Conservation (phyloP, 495 filamentous ascomycete species). For the Cercophora newfieldiana region DNA sequence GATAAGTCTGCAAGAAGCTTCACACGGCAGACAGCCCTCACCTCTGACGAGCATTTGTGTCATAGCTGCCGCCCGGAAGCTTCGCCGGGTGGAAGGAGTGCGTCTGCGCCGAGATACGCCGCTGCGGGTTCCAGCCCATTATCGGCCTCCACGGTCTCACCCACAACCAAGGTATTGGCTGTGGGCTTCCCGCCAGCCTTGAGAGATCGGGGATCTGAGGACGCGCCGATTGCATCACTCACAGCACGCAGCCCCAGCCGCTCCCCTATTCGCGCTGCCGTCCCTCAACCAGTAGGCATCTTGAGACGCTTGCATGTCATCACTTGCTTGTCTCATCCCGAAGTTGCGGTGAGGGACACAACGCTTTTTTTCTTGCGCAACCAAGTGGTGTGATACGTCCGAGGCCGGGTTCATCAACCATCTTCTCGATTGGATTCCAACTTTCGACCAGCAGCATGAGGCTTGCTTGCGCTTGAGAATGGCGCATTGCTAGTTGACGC, state of each 20-base stretch:
- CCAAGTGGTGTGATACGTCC: background rate
- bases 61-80: background rate
- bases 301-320: conserved; percentile 7
- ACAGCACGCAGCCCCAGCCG: conserved; percentile 1
- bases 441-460: background rate
- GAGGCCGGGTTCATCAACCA: background rate
- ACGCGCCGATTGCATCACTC: conserved; percentile 24
- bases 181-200: background rate
- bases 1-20: background rate
- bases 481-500: background rate
- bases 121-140: background rate
- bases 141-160: background rate
- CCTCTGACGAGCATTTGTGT: conserved; percentile 1
- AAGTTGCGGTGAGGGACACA: conserved; percentile 23
- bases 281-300: conserved; percentile 16
- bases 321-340: conserved; percentile 12
- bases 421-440: background rate
- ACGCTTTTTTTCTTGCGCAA: conserved; percentile 3
- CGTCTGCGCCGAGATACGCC: conserved; percentile 8
- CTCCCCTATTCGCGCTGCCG: conserved; percentile 11
- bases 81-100: conserved; percentile 6
- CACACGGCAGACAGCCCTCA: conserved; percentile 1
- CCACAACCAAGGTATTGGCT: conserved; percentile 2
- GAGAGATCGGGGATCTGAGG: conserved; percentile 20
- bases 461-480: background rate